Evolutionary conservation across 176 grass and related monocot genomes (phyloP), one percentile per base, ranked within the genome.

Genomic region (Cenchrus purpureus): DNA sequence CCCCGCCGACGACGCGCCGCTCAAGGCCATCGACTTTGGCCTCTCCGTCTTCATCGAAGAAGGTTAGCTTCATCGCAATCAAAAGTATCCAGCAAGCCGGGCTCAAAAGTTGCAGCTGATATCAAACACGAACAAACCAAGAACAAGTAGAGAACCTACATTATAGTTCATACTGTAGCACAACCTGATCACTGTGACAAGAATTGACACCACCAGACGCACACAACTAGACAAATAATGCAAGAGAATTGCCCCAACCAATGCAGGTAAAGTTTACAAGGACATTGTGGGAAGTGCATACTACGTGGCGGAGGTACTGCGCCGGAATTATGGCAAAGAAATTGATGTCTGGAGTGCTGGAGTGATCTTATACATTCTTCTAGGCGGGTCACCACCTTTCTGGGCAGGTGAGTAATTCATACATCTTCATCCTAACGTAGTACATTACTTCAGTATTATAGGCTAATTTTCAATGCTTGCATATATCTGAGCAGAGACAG

Each of bases 1-100:
- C 88, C 57, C 85, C 42, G 88, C 76, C 31, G 90, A 89, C 6
- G 88, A 89, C 62, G 87, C 95, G 42, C 83, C 82, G 64, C 90
- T 97, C 81, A 97, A 97, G 90, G 92, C 92, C 85, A 97, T 91
- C 60, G 92, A 92, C 63, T 97, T 97, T 58, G 95, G 95, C 3
- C 88, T 92, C 77, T 97, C 95, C 32, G 86, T 92, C 71, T 97
- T 94, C 80, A 94, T 97, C 62, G 92, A 97, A 79, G 86, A 91
- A 91, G 95, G 95, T 94, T 31, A 84, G 58, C 19, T 63, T 17
- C 22, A 78, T 42, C 52, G 19, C 17, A 52, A 57, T 22, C 42
- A 71, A 22, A 8, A 42, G 37, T 37, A 3, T 37, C 37, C 37
- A 37, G 37, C 1, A 7, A 73, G n/a, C 46, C 15, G 12, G 6